Conservation (phyloP, 2,329 filamentous ascomycete genomes). For the Xenosphaeropsis pyriputrescens region DNA sequence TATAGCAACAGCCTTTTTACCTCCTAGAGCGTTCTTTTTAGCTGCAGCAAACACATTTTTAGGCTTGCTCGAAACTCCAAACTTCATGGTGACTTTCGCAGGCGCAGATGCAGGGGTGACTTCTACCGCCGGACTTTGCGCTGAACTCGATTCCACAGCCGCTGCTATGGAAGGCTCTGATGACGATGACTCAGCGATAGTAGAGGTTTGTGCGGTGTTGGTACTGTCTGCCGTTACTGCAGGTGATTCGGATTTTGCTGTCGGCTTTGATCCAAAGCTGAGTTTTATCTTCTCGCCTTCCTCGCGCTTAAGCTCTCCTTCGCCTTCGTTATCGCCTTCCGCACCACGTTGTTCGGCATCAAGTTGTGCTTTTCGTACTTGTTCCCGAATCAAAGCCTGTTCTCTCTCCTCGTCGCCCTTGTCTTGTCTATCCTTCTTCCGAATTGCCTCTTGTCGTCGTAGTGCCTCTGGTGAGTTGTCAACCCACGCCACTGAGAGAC, state of each 20-base stretch:
- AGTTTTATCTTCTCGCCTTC: constrained; percentile 67
- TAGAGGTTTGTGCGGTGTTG: neutral
- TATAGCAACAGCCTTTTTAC: constrained; percentile 43
- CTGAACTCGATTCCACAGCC: constrained; percentile 6
- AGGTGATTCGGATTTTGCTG: constrained; percentile 9
- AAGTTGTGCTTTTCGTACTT: constrained; percentile 63
- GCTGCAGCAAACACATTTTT: constrained; percentile 62
- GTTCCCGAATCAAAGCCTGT: constrained; percentile 66
- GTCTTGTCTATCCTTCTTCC: constrained; percentile 74
- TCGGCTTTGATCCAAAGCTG: constrained; percentile 37
- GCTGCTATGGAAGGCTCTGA: neutral
- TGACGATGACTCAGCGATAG: neutral
- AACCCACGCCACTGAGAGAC: constrained; percentile 76
- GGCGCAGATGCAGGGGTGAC: constrained; percentile 21
- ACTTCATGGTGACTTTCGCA: constrained; percentile 48
- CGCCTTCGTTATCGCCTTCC: constrained; percentile 18
- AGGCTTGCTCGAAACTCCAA: constrained; percentile 30
- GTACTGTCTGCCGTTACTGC: neutral
- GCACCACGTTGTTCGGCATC: constrained; percentile 29
- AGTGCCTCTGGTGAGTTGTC: constrained; percentile 83
- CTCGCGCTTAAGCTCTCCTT: constrained; percentile 37
- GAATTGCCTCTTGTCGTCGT: constrained; percentile 62
- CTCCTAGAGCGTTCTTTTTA: constrained; percentile 57
- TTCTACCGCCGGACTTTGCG: constrained; percentile 1
- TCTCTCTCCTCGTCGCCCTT: constrained; percentile 85